Base-by-base conservation (phyloP, 2,329 filamentous ascomycete species). In the Aplosporella prunicola region DNA sequence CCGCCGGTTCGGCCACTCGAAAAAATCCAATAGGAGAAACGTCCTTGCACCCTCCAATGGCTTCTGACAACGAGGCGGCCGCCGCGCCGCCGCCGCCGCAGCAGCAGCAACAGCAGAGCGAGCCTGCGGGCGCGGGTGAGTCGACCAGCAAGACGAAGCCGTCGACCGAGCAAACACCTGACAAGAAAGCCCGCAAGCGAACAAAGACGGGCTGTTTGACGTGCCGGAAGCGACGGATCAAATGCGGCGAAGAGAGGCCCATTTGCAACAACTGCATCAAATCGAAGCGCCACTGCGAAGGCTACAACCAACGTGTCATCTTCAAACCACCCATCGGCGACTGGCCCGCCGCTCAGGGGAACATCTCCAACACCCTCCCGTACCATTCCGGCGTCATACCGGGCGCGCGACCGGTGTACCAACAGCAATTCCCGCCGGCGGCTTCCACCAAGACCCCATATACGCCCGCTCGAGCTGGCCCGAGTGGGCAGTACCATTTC, bases 121-220 rank as follows among this genome's bases (percentile, higher is more conserved):
- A 17, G 6, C 14, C 26, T 13, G 20, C 14, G 11, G 34, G n/a
- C n/a, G n/a, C n/a, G n/a, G n/a, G n/a, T n/a, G n/a, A n/a, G 27
- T 29, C 25, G 16, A 9, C 30, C n/a, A n/a, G 23, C 24, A 34
- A 28, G 37, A 11, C 30, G 13, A 39, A 39, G 24, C 16, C 32
- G 5, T 28, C 37, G 10, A 24, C 37, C 14, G 37, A 30, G 30
- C 25, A 36, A 18, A n/a, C 34, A 10, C 3, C 37, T 14, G 34
- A 34, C 30, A 34, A 23, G 14, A 39, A 39, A n/a, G 37, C 37
- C 31, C 37, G 37, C 23, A 63, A 63, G 47, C 54, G 88, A 51
- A 94, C 88, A 35, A 95, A 95, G 64, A 94, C 88, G 2, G 88
- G 88, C 10, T 95, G 88, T 57, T 63, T 94, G 43, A 95, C 91